Evolutionary conservation across 2,329 filamentous ascomycete species (phyloP).

Genomic region (Calonectria montana): DNA sequence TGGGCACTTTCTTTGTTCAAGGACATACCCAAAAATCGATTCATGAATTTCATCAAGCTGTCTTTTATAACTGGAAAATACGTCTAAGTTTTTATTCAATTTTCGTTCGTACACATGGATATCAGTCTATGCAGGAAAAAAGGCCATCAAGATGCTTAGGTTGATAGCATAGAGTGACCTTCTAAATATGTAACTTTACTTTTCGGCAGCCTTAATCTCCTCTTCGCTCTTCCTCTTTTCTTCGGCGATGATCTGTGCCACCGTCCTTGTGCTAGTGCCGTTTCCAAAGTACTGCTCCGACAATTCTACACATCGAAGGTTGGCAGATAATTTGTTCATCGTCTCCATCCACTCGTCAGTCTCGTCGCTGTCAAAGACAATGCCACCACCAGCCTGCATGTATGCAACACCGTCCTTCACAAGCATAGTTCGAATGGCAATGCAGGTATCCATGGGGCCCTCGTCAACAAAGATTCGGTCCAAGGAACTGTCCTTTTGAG

Average conservation of each 20-base stretch:
- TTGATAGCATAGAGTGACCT: neutral
- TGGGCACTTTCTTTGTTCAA: too few species aligned
- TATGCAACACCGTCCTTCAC: constrained; percentile 92
- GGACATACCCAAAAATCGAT: too few species aligned
- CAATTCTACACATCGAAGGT: constrained; percentile 43
- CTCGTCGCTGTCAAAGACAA: constrained; percentile 92
- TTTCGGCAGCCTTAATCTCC: constrained; percentile 34
- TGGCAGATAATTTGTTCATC: constrained; percentile 85
- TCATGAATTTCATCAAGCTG: neutral
- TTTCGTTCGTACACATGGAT: neutral
- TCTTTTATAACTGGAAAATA: neutral
- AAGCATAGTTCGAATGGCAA: constrained; percentile 89
- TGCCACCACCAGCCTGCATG: constrained; percentile 88
- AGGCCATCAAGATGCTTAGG: neutral
- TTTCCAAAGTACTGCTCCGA: constrained; percentile 42
- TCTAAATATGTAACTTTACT: neutral
- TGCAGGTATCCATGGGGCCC: constrained; percentile 91
- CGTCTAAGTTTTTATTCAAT: neutral
- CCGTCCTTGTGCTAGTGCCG: constrained; percentile 39
- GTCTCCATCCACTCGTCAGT: constrained; percentile 96
- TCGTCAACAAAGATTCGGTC: constrained; percentile 59
- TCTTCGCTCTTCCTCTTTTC: constrained; percentile 43
- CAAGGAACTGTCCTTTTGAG: constrained; percentile 47
- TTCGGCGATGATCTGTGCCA: constrained; percentile 42
- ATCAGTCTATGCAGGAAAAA: neutral